phyloP scores from a whole-genome alignment of 2,329 filamentous ascomycete species.

The Thielaviopsis populi region DNA sequence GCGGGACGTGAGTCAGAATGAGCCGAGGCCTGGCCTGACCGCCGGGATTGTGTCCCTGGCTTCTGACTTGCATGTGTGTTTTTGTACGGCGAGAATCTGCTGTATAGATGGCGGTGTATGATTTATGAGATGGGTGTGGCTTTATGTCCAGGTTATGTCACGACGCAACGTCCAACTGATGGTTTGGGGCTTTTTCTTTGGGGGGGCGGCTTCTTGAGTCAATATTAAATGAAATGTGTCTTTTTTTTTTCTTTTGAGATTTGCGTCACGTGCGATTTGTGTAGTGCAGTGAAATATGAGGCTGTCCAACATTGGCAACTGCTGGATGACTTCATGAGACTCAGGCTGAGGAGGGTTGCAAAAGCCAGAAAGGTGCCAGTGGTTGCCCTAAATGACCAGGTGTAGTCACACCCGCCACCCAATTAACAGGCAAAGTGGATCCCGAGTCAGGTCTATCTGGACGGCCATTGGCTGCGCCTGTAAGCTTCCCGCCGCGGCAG shows the following conservation, averaged over 20 bases:
- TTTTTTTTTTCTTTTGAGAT: background rate
- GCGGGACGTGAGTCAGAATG: conserved; percentile 4
- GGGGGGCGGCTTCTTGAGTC: background rate
- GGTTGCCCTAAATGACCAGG: background rate
- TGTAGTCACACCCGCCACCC: conserved; percentile 1
- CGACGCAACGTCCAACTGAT: background rate
- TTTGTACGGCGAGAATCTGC: background rate
- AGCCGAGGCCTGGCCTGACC: background rate
- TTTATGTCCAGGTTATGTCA: background rate
- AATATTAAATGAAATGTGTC: background rate
- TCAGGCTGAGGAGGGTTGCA: background rate
- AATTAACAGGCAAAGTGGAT: background rate
- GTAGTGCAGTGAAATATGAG: background rate
- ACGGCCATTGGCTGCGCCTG: background rate
- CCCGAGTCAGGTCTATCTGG: background rate
- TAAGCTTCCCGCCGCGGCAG: background rate
- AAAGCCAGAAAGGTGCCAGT: background rate
- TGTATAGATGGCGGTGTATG: background rate
- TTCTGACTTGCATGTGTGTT: background rate
- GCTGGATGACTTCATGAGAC: background rate
- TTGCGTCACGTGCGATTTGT: background rate
- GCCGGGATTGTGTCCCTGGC: background rate
- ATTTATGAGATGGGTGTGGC: background rate
- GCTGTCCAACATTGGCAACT: background rate
- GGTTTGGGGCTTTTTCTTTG: background rate